Percentiles rank a stretch among this genome's conserved stretches.
phyloP scores from a whole-genome alignment of 495 filamentous ascomycete species.

The Podospora australis region DNA sequence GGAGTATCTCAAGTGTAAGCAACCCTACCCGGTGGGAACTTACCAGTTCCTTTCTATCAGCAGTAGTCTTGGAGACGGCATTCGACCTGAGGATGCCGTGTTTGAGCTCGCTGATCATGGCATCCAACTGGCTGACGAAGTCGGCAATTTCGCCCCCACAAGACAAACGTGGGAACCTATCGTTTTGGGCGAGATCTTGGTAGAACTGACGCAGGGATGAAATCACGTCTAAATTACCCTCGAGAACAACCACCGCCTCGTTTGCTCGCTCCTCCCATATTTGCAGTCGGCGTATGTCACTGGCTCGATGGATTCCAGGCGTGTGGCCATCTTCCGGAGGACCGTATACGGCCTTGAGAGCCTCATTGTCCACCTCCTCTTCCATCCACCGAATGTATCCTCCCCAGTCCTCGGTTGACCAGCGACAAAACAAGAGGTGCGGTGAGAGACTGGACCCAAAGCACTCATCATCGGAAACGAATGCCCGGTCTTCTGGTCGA shows the following conservation, averaged over 20 bases:
- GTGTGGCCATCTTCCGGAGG: conserved; percentile 13
- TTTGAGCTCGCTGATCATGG: conserved; percentile 30
- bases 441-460: conserved; percentile 28
- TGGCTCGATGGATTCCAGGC: conserved; percentile 17
- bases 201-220: conserved; percentile 31
- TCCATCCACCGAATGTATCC: conserved; percentile 37
- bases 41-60: conserved; percentile 34
- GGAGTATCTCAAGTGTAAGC: background rate
- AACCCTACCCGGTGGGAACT: conserved; percentile 8
- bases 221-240: conserved; percentile 35
- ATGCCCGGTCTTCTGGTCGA: conserved; percentile 22
- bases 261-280: conserved; percentile 30
- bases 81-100: conserved; percentile 32
- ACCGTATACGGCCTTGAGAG: conserved; percentile 17
- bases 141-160: conserved; percentile 22
- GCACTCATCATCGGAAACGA: conserved; percentile 21
- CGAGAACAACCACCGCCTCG: conserved; percentile 30
- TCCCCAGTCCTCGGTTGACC: conserved; percentile 39
- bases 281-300: conserved; percentile 31
- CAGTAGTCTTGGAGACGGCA: conserved; percentile 28
- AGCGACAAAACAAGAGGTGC: conserved; percentile 34
- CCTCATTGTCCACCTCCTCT: conserved; percentile 25
- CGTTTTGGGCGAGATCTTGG: conserved; percentile 20
- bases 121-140: conserved; percentile 29
- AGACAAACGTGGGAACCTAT: conserved; percentile 23